Evolutionary conservation across 495 filamentous ascomycete genomes (phyloP), one percentile per base, ranked within the genome.

Genomic region (Neurospora discreta): DNA sequence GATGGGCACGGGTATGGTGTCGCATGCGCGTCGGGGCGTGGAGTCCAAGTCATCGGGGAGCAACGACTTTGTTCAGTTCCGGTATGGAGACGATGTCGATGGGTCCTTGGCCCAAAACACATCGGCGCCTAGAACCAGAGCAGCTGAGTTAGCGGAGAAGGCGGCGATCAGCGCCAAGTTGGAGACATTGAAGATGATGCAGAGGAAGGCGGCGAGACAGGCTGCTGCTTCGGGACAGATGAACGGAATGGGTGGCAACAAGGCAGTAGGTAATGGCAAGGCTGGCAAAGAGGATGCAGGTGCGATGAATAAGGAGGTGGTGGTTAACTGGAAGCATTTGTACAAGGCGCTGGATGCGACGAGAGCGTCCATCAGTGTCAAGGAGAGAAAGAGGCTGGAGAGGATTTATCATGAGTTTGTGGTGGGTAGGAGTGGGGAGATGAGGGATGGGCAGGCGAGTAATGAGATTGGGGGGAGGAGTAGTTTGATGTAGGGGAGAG

Each of bases 321-420:
- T 93, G 39, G 93, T 99, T 69, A 83, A 86, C 46, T 98, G 95
- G 95, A 87, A 90, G 72, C 94, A 99, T 81, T 84, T 99, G 68
- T 84, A 89, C 78, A 90, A 89, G 71, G 90, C 91, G 18, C 84
- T 99, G 68, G 85, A 85, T 38, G 89, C 80, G n/a, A 97, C 96
- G 16, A 84, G 94, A 70, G 85, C 90, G n/a, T 96, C 92, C 77
- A 94, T 98, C 52, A 90, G 90, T 73, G 78, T 82, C 3, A 83
- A 91, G 38, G 95, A 99, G 82, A 85, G 89, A 75, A 84, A 80
- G 75, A 85, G 95, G 73, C 77, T 99, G 74, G 85, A 87, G 77
- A 85, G 84, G 7, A 97, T 99, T 72, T 99, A 99, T 78, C 84
- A 86, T 7, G 96, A 98, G 84, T 99, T 99, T 84, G 87, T 97